Conservation (phyloP, 768 basidiomycete species). For the Rhodotorula toruloides region DNA sequence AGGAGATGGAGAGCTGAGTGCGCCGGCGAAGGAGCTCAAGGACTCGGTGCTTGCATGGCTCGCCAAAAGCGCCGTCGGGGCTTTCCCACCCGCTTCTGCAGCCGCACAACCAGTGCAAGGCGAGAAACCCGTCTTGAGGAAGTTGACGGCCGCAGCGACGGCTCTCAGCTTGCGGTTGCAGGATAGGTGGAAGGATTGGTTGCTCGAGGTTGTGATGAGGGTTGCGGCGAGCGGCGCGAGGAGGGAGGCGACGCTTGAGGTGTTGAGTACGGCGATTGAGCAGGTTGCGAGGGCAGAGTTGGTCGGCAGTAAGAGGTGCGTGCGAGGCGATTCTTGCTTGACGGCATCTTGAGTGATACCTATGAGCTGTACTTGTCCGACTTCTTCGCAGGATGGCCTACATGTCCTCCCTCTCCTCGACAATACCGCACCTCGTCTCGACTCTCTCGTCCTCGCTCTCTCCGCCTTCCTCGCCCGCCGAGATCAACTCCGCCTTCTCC, state of each 20-base stretch:
- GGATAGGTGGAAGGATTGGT: constrained; percentile 27
- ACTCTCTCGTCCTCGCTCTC: constrained; percentile 29
- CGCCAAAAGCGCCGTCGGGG: constrained; percentile 1
- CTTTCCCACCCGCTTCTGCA: neutral
- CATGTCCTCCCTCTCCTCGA: constrained; percentile 33
- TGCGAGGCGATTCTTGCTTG: rapidly evolving
- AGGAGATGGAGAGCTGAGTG: too few species aligned
- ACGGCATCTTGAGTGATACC: too few species aligned
- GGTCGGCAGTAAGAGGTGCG: constrained; percentile 37
- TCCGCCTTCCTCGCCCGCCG: neutral
- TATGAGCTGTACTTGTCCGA: too few species aligned
- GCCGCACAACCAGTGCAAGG: neutral
- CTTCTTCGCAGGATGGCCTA: constrained; percentile 31
- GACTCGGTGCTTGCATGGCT: constrained; percentile 24
- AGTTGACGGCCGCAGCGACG: constrained; percentile 11
- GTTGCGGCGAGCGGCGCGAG: constrained; percentile 15
- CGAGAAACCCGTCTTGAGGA: constrained; percentile 28
- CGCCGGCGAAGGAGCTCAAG: neutral
- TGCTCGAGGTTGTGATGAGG: constrained; percentile 24
- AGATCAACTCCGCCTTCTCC: constrained; percentile 33
- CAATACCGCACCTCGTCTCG: constrained; percentile 34
- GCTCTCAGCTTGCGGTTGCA: constrained; percentile 7
- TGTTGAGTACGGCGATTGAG: constrained; percentile 39
- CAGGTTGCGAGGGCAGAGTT: constrained; percentile 39
- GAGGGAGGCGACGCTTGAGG: constrained; percentile 35